phyloP scores from a whole-genome alignment of 768 basidiomycete species.

The Mycena chlorophos region DNA sequence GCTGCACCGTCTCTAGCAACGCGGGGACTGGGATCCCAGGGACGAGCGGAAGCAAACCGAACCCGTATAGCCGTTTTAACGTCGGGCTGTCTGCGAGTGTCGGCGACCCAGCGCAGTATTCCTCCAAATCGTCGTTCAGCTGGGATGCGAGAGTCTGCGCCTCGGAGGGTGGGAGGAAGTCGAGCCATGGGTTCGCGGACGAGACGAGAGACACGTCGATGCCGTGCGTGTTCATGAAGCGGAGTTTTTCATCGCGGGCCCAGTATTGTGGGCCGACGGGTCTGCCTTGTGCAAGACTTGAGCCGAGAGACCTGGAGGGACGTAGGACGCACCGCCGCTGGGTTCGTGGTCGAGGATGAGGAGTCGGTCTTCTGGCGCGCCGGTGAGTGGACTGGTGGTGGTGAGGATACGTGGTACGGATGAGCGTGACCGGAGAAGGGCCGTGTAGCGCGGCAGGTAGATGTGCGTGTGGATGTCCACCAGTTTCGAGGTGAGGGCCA shows the following conservation, averaged over 20 bases:
- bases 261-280: slow-evolving; percentile 86
- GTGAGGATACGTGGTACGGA: slow-evolving; percentile 67
- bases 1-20: slow-evolving; percentile 64
- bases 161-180: slow-evolving; percentile 71
- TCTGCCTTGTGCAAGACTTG: slow-evolving; percentile 42
- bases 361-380: slow-evolving; percentile 62
- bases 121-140: slow-evolving; percentile 76
- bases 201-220: slow-evolving; percentile 81
- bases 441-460: slow-evolving; percentile 77
- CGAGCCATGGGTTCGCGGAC: slow-evolving; percentile 92
- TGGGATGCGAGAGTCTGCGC: slow-evolving; percentile 67
- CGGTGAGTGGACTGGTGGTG: slow-evolving; percentile 43
- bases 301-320: neutral
- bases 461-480: slow-evolving; percentile 88
- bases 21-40: slow-evolving; percentile 55
- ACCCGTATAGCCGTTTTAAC: slow-evolving; percentile 74
- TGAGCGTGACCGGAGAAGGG: slow-evolving; percentile 63
- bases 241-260: slow-evolving; percentile 74
- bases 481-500: slow-evolving; percentile 26
- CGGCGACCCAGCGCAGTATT: slow-evolving; percentile 73
- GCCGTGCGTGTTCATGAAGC: slow-evolving; percentile 82
- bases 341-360: slow-evolving; percentile 81
- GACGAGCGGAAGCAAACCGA: slow-evolving; percentile 83
- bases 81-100: slow-evolving; percentile 31
- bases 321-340: slow-evolving; percentile 37